Evolutionary conservation across 2,329 filamentous ascomycete genomes (phyloP).

Genomic region (Colletotrichum sp.): DNA sequence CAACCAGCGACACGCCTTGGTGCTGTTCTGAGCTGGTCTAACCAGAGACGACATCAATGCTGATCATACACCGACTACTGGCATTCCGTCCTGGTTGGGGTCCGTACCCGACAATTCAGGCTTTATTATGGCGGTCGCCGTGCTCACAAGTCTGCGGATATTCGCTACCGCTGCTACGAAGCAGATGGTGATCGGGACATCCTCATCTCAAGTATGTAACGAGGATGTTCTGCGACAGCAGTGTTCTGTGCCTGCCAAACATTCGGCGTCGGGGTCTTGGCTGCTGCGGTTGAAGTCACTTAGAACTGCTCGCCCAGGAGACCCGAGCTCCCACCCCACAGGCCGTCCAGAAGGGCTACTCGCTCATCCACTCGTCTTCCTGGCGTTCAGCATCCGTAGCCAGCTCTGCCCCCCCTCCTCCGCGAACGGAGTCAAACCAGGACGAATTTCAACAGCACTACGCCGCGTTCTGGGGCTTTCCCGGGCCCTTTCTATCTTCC

Average conservation of each 20-base stretch:
- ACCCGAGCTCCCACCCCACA: too few relatives aligned
- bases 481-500: neutral
- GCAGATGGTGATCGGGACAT: neutral
- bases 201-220: neutral
- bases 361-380: too few relatives aligned
- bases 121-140: neutral
- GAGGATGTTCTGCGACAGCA: neutral
- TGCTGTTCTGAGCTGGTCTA: neutral
- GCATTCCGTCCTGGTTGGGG: neutral
- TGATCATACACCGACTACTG: too few relatives aligned
- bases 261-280: neutral
- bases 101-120: neutral
- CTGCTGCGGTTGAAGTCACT: neutral
- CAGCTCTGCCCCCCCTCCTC: too few relatives aligned
- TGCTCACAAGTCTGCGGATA: neutral
- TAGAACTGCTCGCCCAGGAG: neutral
- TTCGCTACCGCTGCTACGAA: neutral
- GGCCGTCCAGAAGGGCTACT: too few relatives aligned
- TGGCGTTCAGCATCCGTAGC: too few relatives aligned
- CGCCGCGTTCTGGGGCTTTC: too few relatives aligned
- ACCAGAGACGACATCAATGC: neutral
- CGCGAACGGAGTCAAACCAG: too few relatives aligned
- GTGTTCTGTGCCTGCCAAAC: neutral
- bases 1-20: too few relatives aligned
- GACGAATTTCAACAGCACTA: too few relatives aligned